Evolutionary conservation across 306 rosid species (phyloP).

Genomic region (Cucurbita maxima): DNA sequence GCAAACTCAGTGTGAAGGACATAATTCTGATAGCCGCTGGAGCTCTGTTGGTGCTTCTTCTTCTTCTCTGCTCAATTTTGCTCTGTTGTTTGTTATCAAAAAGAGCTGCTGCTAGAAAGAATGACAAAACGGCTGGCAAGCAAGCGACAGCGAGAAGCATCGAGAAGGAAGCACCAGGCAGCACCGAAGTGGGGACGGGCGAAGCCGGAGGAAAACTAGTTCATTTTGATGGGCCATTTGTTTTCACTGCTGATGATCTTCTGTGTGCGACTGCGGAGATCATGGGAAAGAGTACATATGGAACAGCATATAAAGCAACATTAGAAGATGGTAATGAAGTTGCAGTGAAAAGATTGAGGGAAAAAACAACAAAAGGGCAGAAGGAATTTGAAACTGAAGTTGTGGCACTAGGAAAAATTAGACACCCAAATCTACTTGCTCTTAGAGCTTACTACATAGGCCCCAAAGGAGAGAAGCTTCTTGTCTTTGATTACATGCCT

Average conservation of each 20-base stretch:
- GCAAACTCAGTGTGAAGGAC: slow-evolving; percentile 55
- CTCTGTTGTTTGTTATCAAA: slow-evolving; percentile 53
- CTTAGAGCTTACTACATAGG: slow-evolving; percentile 79
- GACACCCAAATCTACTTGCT: slow-evolving; percentile 61
- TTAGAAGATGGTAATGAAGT: slow-evolving; percentile 74
- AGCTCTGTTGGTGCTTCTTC: slow-evolving; percentile 42
- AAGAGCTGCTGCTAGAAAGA: slow-evolving; percentile 37
- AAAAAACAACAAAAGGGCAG: slow-evolving; percentile 66
- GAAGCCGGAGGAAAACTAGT: slow-evolving; percentile 65
- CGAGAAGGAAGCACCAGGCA: slow-evolving; percentile 33
- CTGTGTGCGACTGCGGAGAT: slow-evolving; percentile 88
- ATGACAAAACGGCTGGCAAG: slow-evolving; percentile 20
- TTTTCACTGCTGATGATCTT: slow-evolving; percentile 79
- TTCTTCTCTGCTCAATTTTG: slow-evolving; percentile 59
- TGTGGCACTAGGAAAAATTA: slow-evolving; percentile 62
- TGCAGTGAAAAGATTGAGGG: slow-evolving; percentile 85
- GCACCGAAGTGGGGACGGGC: slow-evolving; percentile 41
- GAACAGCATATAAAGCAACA: slow-evolving; percentile 83
- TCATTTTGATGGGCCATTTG: slow-evolving; percentile 86
- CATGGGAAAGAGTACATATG: slow-evolving; percentile 80
- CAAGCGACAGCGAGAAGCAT: slow-evolving; percentile 22
- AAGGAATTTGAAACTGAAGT: slow-evolving; percentile 75
- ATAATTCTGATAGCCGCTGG: slow-evolving; percentile 78
- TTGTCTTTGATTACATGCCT: slow-evolving; percentile 76
- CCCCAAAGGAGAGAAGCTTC: slow-evolving; percentile 76